Percentiles rank a stretch among this genome's conserved stretches.
phyloP scores from a whole-genome alignment of 345 rosid species.

The Citrus mangshanensis region DNA sequence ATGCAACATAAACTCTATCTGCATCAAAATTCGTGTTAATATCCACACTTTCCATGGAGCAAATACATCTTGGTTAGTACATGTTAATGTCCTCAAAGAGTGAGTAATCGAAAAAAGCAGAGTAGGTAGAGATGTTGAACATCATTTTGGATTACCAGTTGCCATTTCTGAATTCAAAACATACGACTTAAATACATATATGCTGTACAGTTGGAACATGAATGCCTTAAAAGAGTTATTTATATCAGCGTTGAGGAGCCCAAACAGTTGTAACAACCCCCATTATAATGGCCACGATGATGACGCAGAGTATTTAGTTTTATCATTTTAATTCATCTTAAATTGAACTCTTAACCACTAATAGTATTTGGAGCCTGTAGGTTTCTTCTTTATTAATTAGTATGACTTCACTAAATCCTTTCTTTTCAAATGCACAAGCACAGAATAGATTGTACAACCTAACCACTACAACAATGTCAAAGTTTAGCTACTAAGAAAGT shows the following conservation, averaged over 20 bases:
- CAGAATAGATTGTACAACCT: background rate
- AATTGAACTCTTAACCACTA: background rate
- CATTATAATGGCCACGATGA: background rate
- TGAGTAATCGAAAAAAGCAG: background rate
- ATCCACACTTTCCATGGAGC: background rate
- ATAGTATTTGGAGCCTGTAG: background rate
- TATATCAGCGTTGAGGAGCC: background rate
- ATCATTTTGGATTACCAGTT: background rate
- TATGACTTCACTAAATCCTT: background rate
- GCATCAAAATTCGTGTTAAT: slow-evolving; percentile 19
- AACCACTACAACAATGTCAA: slow-evolving; percentile 1
- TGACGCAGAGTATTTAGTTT: background rate
- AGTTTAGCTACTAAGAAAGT: background rate
- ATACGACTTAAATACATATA: no score
- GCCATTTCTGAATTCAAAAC: background rate
- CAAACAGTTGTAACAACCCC: background rate
- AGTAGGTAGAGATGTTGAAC: background rate
- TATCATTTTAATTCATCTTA: background rate
- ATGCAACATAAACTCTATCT: slow-evolving; percentile 79
- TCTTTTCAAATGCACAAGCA: background rate
- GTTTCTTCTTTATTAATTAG: background rate
- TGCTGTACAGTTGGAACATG: background rate
- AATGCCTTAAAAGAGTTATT: background rate
- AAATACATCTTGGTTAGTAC: background rate
- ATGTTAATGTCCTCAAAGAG: background rate